Evolutionary conservation across 148 eudicot species (phyloP), one percentile per base, ranked within the genome.

Genomic region (Chenopodium quinoa): DNA sequence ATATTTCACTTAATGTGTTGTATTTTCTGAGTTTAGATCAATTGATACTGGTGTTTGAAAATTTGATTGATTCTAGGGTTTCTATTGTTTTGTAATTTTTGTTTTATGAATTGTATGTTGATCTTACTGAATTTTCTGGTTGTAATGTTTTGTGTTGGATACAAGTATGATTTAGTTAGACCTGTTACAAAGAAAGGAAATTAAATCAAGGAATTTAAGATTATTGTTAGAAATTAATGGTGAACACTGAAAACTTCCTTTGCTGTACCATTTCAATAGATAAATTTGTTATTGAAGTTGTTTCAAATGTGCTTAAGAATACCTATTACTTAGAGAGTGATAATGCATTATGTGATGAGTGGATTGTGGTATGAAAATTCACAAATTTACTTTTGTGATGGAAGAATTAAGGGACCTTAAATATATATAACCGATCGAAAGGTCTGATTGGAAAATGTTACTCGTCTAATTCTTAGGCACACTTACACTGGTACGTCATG

Each of bases 21-120:
- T 25, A 60, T 71, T 4, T 32, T 50, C 4, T 37, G 23, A 3
- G 52, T 74, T 74, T 75, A 2, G 67, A 75, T 77, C 46, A 27
- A 62, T 74, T 20, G 12, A 65, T 75, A n/a, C 34, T 47, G 25
- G 32, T 71, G 29, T 12, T 29, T 71, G 25, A 62, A 44, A 19
- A 7, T 44, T 47, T 75, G 85, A 75, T 68, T 34, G 80, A 79
- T 75, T 75, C 13, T 83, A 79, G 79, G 86, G 82, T 68, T 83
- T 79, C 9, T 25, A 0, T 68, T 17, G 4, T 58, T 3, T 6
- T 32, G 14, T 25, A 2, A 1, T 72, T 72, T 72, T 20, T 16
- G 19, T 56, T 56, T 2, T 56, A 22, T 56, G 7, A 56, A 4
- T n/a, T 22, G 9, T 73, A 64, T 19, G 44, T 70, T 68, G 62